Base-by-base conservation (phyloP, 2,329 filamentous ascomycete genomes). In the Phaeosphaeria sp. region DNA sequence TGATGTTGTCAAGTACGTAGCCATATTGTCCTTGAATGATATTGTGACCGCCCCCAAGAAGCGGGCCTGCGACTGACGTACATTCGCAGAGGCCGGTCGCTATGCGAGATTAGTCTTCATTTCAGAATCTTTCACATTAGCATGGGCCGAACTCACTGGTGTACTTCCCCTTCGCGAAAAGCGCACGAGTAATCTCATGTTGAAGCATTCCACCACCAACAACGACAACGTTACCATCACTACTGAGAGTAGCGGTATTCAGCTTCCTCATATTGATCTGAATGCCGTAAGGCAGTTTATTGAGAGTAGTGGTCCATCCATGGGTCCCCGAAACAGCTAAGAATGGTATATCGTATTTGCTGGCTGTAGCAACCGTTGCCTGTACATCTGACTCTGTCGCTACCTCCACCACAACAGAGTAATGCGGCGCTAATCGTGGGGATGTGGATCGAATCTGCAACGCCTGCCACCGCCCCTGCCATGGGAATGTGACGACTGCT, bases 31-130 rank as follows among this genome's bases (percentile, higher is more conserved):
- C 80, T 36, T 80, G 81, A 18, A 87, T 73, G 67, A 82, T 79
- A 2, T 86, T 84, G 62, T 84, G 84, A 0, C 85, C 86, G 25
- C 85, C 85, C 0, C 84, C 84, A 1, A 88, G 75, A 0, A 83
- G 81, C 5, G 87, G 76, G 0, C 84, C 86, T 1, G 84, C 84
- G 5, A 88, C 81, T 3, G 86, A 86, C 1, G 65, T 63, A 36
- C 67, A 72, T 54, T 63, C 57, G 4, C 21, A 55, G 10, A 69
- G 62, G 1, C 66, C 66, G 1, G 64, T 65, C 2, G 66, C 65
- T 70, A 36, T 3, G 25, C 2, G 6, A 22, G 1, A 42, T 61
- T 10, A 65, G 56, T 21, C 9, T 46, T 9, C 18, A 46, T 10
- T 6, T 17, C 17, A n/a, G 36, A 6, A 3, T 17, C 17, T 15